Conservation (phyloP, 768 basidiomycete species). For the Amanita brunnescens region DNA sequence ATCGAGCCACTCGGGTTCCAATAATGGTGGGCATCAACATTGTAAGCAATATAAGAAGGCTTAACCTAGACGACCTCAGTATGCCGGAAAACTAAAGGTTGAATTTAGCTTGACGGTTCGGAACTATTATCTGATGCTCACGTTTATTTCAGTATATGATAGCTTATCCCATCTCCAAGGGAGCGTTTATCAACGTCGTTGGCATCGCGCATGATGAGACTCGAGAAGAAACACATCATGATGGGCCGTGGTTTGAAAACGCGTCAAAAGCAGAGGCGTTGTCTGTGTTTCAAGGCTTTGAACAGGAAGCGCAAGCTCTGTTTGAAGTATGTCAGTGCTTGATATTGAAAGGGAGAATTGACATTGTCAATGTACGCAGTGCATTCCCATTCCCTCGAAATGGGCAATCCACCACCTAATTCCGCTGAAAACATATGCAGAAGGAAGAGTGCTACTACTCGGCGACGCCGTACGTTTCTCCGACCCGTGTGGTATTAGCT, state of each 20-base stretch:
- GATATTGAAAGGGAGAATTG: background rate
- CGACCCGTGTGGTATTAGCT: background rate
- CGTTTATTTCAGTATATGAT: conserved; percentile 32
- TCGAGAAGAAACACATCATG: background rate
- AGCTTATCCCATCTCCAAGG: conserved; percentile 42
- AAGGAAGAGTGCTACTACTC: conserved; percentile 12
- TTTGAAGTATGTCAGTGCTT: conserved; percentile 13
- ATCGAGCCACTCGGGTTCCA: conserved; percentile 13
- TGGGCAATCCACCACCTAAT: conserved; percentile 16
- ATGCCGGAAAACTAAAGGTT: conserved; percentile 24
- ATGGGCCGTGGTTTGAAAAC: background rate
- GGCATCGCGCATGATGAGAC: conserved; percentile 20
- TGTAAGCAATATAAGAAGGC: background rate
- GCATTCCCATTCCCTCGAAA: conserved; percentile 10
- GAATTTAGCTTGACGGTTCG: background rate
- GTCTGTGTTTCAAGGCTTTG: background rate
- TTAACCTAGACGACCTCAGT: conserved; percentile 12
- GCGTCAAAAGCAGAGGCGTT: background rate
- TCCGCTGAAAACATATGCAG: conserved; percentile 13
- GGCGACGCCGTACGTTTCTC: conserved; percentile 17
- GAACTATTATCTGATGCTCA: background rate
- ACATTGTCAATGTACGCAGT: conserved; percentile 5
- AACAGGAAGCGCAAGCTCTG: conserved; percentile 1
- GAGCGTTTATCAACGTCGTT: conserved; percentile 40
- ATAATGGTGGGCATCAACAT: conserved; percentile 15